Percentiles rank a stretch among this genome's conserved stretches.
Evolutionary conservation across 148 eudicot genomes (phyloP).

Genomic region (Drosera capensis): DNA sequence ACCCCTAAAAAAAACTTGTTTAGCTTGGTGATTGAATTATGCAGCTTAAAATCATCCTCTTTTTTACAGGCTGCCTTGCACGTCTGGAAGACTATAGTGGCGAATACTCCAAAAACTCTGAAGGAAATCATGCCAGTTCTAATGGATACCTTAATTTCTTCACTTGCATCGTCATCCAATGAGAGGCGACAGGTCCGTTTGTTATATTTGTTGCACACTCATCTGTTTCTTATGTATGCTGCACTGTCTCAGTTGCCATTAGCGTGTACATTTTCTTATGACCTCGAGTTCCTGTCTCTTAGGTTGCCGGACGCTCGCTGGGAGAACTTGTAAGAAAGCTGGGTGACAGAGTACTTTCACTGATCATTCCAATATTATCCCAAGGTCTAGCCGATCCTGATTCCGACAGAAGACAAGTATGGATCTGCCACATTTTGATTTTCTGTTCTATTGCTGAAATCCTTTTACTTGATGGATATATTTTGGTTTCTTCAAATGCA

Average conservation of each 20-base stretch:
- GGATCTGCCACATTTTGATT: constrained; percentile 9
- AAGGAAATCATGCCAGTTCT: constrained; percentile 98
- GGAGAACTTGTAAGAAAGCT: constrained; percentile 98
- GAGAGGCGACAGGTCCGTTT: constrained; percentile 87
- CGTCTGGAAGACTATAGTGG: constrained; percentile 98
- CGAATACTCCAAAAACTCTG: constrained; percentile 88
- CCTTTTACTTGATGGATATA: too few relatives aligned
- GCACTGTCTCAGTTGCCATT: too few relatives aligned
- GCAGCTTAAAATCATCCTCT: too few relatives aligned
- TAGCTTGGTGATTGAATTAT: too few relatives aligned
- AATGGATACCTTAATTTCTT: constrained; percentile 74
- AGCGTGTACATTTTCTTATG: too few relatives aligned
- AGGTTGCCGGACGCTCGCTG: constrained; percentile 90
- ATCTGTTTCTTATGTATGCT: constrained; percentile 3
- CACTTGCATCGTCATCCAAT: constrained; percentile 90
- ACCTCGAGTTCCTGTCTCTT: constrained; percentile 5
- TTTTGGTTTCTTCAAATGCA: too few relatives aligned
- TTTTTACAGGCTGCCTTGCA: constrained; percentile 76
- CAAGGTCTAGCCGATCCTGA: constrained; percentile 65
- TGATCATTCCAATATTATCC: constrained; percentile 82
- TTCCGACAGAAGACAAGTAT: constrained; percentile 82
- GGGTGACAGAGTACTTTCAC: constrained; percentile 94
- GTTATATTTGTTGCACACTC: not conserved
- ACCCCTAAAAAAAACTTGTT: too few relatives aligned
- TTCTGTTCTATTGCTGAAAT: constrained; percentile 1